These are phyloP conservation scores for Pleurotus giganteus DNA, from an alignment of 768 basidiomycete species.

Conservation along the genomic window DNA sequence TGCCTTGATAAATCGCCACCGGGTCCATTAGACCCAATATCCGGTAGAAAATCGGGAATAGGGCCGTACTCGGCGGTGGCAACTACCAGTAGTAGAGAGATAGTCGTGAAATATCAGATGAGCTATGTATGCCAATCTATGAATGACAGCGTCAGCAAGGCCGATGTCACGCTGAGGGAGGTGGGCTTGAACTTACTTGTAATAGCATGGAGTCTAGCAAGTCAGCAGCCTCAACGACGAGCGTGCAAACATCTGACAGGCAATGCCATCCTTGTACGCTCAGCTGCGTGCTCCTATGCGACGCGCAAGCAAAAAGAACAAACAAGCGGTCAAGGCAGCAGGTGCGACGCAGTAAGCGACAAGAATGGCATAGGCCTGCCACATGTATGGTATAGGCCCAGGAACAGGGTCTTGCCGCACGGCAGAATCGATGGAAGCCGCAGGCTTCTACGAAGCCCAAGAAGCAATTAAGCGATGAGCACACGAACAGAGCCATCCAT, in stretches of 20 bases:
- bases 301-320: background rate
- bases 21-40: background rate
- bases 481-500: background rate
- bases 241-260: background rate
- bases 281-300: conserved; percentile 5
- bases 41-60: background rate
- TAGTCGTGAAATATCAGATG: background rate
- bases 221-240: background rate
- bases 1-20: background rate
- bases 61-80: background rate
- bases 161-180: background rate
- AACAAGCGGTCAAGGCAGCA: background rate
- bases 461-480: background rate
- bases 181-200: background rate
- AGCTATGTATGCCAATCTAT: background rate
- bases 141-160: background rate
- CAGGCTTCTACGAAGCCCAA: conserved; percentile 4
- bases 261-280: conserved; percentile 10
- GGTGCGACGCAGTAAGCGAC: conserved; percentile 9
- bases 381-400: background rate
- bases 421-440: conserved; percentile 7
- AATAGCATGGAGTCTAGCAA: background rate
- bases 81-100: background rate
- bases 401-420: conserved; percentile 7
- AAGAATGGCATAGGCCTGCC: conserved; percentile 10